Evolutionary conservation across 2,329 filamentous ascomycete genomes (phyloP).

Genomic region (Neofusicoccum umdonicola): DNA sequence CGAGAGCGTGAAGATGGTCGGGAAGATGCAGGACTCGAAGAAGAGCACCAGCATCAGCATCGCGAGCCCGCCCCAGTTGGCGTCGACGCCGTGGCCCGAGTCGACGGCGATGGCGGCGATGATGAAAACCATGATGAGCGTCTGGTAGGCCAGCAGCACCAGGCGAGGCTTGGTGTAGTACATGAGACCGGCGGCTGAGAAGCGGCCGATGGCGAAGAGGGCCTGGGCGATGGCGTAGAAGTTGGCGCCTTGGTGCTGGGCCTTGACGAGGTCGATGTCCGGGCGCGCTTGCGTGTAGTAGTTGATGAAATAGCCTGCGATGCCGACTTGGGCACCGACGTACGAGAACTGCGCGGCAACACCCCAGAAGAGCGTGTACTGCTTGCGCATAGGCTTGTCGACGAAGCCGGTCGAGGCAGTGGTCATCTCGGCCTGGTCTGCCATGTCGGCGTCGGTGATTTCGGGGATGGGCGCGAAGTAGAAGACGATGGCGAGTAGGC

Average conservation of each 20-base stretch:
- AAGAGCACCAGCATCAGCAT: slow-evolving; percentile 40
- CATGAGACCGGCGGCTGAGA: slow-evolving; percentile 38
- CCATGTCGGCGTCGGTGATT: slow-evolving; percentile 70
- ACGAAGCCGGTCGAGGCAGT: slow-evolving; percentile 49
- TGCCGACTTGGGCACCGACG: slow-evolving; percentile 51
- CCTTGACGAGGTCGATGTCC: slow-evolving; percentile 24
- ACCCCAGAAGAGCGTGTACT: slow-evolving; percentile 44
- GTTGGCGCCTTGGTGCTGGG: slow-evolving; percentile 36
- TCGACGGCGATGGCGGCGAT: slow-evolving; percentile 32
- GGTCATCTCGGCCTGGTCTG: slow-evolving; percentile 41
- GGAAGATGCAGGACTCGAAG: slow-evolving; percentile 40
- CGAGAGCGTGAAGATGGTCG: slow-evolving; percentile 38
- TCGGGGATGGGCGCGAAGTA: slow-evolving; percentile 68
- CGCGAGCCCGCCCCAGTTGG: slow-evolving; percentile 37
- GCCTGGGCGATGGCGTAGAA: slow-evolving; percentile 40
- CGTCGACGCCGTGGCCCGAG: slow-evolving; percentile 26
- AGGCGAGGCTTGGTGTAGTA: slow-evolving; percentile 36
- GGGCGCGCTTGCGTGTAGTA: slow-evolving; percentile 36
- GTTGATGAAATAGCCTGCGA: slow-evolving; percentile 50
- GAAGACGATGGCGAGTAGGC: slow-evolving; percentile 64
- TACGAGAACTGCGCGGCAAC: slow-evolving; percentile 55
- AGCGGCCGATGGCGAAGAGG: slow-evolving; percentile 37
- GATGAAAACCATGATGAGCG: slow-evolving; percentile 38
- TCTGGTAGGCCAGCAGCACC: slow-evolving; percentile 37
- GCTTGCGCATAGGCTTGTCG: slow-evolving; percentile 64